Evolutionary conservation across 805 yeast genomes (phyloP).

Genomic region (Lipomyces lipofer): DNA sequence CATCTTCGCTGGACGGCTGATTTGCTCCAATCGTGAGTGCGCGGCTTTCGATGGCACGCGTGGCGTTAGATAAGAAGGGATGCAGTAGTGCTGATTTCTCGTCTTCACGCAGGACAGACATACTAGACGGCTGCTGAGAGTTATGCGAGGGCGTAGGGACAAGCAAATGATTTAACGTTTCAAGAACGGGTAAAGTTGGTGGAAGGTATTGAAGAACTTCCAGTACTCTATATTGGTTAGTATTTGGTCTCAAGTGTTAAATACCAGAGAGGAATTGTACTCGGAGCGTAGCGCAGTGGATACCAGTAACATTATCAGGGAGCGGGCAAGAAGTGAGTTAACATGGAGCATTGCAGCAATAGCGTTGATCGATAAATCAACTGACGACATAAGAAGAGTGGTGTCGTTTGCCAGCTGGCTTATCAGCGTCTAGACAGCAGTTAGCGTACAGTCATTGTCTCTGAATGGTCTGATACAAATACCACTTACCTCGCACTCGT

Average conservation of each 20-base stretch:
- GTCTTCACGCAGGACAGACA: slow-evolving; percentile 13
- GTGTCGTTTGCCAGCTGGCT: slow-evolving; percentile 8
- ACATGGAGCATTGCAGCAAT: slow-evolving; percentile 16
- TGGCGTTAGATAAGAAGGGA: slow-evolving; percentile 22
- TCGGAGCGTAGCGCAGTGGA: slow-evolving; percentile 15
- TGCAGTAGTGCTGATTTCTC: slow-evolving; percentile 24
- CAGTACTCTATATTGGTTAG: slow-evolving; percentile 14
- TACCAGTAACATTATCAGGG: slow-evolving; percentile 16
- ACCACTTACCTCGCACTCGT: slow-evolving; percentile 13
- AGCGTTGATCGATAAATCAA: slow-evolving; percentile 21
- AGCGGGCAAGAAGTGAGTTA: slow-evolving; percentile 17
- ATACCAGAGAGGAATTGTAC: slow-evolving; percentile 2
- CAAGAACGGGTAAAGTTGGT: slow-evolving; percentile 24
- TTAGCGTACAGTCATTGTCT: not conserved
- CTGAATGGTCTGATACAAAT: not conserved
- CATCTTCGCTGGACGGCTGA: not conserved
- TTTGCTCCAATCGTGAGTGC: not conserved
- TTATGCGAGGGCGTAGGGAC: not conserved
- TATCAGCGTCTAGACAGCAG: not conserved
- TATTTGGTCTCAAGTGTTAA: not conserved
- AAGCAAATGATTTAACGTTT: slow-evolving; percentile 13
- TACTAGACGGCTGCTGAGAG: not conserved
- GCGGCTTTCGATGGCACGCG: slow-evolving; percentile 15
- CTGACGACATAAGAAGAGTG: slow-evolving; percentile 14
- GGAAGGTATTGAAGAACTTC: slow-evolving; percentile 22